Evolutionary conservation across 2,329 filamentous ascomycete genomes (phyloP), one percentile per base, ranked within the genome.

Genomic region (Pseudogymnoascus sp.): DNA sequence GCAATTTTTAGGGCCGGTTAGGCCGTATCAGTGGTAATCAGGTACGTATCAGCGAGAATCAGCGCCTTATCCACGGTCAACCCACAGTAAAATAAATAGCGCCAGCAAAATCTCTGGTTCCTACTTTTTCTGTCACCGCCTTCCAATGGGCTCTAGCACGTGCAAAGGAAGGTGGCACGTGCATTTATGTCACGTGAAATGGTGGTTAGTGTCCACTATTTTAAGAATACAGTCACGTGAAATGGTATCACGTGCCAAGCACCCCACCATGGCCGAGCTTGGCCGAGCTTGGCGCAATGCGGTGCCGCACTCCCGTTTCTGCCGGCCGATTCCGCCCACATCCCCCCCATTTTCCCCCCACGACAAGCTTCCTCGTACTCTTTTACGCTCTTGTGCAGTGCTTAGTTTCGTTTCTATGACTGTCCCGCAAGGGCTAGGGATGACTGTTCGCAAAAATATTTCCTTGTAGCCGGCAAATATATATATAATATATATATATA

Each of bases 11-110:
- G 50, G 50, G 50, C 50, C 50, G n/a, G 50, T 56, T 56, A 56
- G 50, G 50, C 50, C 50, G 50, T 56, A 56, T 56, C 50, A 56
- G 50, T 33, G 50, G 50, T 56, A 56, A 56, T 56, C 50, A 56
- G 44, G 44, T 50, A 50, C 44, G 44, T 50, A 50, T 50, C 44
- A 7, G 44, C 13, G 50, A 24, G 44, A 29, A 50, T 50, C 44
- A 7, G 44, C 13, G 50, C 50, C 50, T 56, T 56, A 56, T 56
- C 50, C 47, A 53, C 24, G 3, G 4, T 14, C 42, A 3, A 14
- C 11, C 37, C 24, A 24, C 24, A 7, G 13, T n/a, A 38, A 38
- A 11, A 13, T 16, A 14, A 38, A 38, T 38, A 38, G 37, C 37
- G 37, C 37, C 42, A 31, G 47, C 47, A 56, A 56, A 56, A 56